Conservation (phyloP, 768 basidiomycete genomes). For the Boletellus emodensis region DNA sequence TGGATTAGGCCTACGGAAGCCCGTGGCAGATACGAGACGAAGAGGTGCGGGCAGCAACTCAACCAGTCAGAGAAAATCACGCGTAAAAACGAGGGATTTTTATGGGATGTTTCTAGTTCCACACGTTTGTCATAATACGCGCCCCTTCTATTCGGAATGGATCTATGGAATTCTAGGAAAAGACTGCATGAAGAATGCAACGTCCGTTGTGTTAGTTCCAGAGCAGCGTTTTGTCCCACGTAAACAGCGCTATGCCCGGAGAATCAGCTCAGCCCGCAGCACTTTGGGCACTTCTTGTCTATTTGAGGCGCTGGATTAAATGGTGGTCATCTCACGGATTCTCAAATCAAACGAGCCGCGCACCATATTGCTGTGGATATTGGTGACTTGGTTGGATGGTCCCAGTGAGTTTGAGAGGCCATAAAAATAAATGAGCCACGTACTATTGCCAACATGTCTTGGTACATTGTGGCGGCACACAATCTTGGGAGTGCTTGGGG, state of each 20-base stretch:
- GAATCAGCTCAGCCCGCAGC: conserved; percentile 19
- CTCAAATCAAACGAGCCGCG: conserved; percentile 15
- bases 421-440: conserved; percentile 21
- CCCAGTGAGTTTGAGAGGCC: conserved; percentile 9
- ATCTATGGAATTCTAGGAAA: conserved; percentile 8
- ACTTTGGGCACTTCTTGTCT: conserved; percentile 53
- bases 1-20: no score
- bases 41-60: no score
- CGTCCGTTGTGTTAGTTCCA: conserved; percentile 4
- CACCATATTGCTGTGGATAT: conserved; percentile 64
- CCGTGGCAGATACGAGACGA: no score
- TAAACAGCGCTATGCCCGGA: background rate
- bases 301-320: conserved; percentile 50
- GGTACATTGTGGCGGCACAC: conserved; percentile 48
- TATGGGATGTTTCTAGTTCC: background rate
- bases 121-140: conserved; percentile 5
- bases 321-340: background rate
- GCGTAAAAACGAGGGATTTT: no score
- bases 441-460: conserved; percentile 71
- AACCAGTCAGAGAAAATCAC: no score
- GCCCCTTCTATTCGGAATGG: conserved; percentile 4
- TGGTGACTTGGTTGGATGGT: conserved; percentile 41
- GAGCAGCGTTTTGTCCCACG: conserved; percentile 3
- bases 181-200: conserved; percentile 7
- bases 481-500: conserved; percentile 47